Evolutionary conservation across 2,329 filamentous ascomycete species (phyloP).

Genomic region (Boeremia lycopersici): DNA sequence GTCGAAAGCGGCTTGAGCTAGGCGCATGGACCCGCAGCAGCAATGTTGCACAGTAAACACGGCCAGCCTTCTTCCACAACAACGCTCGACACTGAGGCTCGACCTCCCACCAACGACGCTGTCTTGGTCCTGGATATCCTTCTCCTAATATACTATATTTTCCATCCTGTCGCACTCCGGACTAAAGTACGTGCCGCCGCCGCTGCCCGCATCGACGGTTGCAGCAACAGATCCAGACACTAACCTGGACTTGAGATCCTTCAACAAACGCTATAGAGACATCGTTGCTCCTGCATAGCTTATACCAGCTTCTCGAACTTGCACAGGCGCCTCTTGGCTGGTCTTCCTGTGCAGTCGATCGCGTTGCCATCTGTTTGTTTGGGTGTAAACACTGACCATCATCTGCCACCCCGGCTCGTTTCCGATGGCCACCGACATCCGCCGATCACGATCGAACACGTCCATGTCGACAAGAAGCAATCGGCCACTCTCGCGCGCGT

Average conservation of each 20-base stretch:
- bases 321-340: not conserved
- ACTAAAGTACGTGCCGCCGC: conserved; percentile 16
- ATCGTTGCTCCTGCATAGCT: not conserved
- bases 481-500: conserved; percentile 55
- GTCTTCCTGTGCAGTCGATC: conserved; percentile 4
- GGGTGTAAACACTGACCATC: conserved; percentile 40
- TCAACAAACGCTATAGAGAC: conserved; percentile 25
- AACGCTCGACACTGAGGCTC: conserved; percentile 28
- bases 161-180: conserved; percentile 15
- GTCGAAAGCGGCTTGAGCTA: not conserved
- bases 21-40: not conserved
- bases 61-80: conserved; percentile 28
- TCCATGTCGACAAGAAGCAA: conserved; percentile 52
- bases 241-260: conserved; percentile 1
- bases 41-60: conserved; percentile 13
- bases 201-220: conserved; percentile 9
- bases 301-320: not conserved
- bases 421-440: conserved; percentile 46
- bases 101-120: conserved; percentile 23
- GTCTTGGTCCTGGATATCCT: conserved; percentile 27
- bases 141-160: conserved; percentile 19
- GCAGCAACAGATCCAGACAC: conserved; percentile 1
- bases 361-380: conserved; percentile 37
- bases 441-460: conserved; percentile 54
- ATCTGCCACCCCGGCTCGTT: conserved; percentile 20